Percentiles rank a stretch among this genome's conserved stretches.
phyloP scores from a whole-genome alignment of 352 stramenopile species.

The Pythium volutum region DNA sequence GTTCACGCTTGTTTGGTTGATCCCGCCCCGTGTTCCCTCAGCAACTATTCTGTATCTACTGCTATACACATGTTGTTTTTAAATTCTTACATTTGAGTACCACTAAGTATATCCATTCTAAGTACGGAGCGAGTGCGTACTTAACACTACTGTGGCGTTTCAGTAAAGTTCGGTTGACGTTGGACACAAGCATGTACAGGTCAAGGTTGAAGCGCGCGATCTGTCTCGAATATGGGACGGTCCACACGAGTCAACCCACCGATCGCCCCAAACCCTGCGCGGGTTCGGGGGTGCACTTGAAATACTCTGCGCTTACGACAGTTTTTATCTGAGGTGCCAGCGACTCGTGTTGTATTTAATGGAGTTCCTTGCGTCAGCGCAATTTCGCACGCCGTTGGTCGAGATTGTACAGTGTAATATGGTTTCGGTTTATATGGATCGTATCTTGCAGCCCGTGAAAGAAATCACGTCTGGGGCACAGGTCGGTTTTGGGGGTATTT shows the following conservation, averaged over 20 bases:
- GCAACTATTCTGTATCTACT: not conserved
- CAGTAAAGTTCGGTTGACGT: slow-evolving; percentile 14
- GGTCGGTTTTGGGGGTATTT: too few relatives aligned
- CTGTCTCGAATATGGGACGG: slow-evolving; percentile 10
- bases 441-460: too few relatives aligned
- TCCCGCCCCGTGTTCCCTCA: slow-evolving; percentile 13
- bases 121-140: not conserved
- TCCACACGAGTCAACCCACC: slow-evolving; percentile 9
- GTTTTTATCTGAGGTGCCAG: too few relatives aligned
- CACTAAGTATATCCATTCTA: not conserved
- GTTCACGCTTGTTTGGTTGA: not conserved
- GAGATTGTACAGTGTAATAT: too few relatives aligned
- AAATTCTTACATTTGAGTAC: too few relatives aligned
- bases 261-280: slow-evolving; percentile 2
- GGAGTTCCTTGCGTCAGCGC: too few relatives aligned
- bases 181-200: slow-evolving; percentile 9
- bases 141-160: not conserved
- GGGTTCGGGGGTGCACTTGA: too few relatives aligned
- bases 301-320: not conserved
- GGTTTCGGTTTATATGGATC: too few relatives aligned
- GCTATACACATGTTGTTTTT: not conserved
- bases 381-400: too few relatives aligned
- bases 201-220: not conserved
- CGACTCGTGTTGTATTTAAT: too few relatives aligned
- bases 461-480: too few relatives aligned